phyloP scores from a whole-genome alignment of 2,329 filamentous ascomycete genomes.

The Cladosporium austrohemisphaericum region DNA sequence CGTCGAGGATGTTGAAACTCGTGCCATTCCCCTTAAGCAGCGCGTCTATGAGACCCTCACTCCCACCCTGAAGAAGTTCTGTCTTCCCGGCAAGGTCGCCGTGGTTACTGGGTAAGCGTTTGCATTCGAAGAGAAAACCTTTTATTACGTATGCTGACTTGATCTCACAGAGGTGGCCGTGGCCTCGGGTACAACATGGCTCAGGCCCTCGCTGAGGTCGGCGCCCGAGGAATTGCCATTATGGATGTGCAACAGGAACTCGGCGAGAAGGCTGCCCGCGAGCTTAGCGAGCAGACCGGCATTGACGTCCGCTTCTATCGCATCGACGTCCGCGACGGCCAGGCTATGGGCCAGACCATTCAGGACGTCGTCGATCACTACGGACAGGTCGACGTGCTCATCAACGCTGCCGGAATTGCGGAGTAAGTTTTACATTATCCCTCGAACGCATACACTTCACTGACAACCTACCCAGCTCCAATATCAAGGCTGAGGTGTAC shows the following conservation, averaged over 20 bases:
- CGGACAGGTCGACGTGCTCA: conserved; percentile 68
- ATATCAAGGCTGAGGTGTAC: conserved; percentile 78
- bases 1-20: conserved; percentile 31
- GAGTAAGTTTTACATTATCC: conserved; percentile 48
- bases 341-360: conserved; percentile 66
- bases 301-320: conserved; percentile 73
- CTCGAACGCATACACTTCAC: not conserved
- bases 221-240: conserved; percentile 68
- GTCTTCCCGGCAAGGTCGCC: conserved; percentile 66
- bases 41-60: conserved; percentile 52
- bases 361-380: conserved; percentile 62
- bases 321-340: conserved; percentile 71
- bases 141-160: too few species aligned
- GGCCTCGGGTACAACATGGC: conserved; percentile 78
- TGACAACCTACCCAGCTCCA: conserved; percentile 52
- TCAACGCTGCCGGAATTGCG: conserved; percentile 76
- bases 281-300: conserved; percentile 68
- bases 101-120: conserved; percentile 63
- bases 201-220: conserved; percentile 70
- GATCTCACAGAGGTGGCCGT: conserved; percentile 59
- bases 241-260: conserved; percentile 74
- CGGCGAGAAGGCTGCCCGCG: conserved; percentile 64
- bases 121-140: too few species aligned
- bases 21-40: conserved; percentile 30
- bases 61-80: conserved; percentile 65